Conservation (phyloP, 306 rosid genomes). For the Bauhinia variegata region DNA sequence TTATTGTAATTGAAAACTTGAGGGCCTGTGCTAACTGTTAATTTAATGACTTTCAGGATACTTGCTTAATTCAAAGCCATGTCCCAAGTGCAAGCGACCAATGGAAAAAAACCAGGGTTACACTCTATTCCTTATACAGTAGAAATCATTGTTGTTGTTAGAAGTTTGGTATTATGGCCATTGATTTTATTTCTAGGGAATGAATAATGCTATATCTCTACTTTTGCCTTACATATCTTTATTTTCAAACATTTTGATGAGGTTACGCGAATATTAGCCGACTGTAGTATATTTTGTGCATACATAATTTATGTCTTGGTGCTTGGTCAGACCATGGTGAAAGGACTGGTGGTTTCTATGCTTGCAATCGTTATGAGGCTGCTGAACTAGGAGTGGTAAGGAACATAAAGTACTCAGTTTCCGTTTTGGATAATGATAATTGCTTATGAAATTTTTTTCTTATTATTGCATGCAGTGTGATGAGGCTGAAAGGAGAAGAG, state of each 20-base stretch:
- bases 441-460: constrained; percentile 20
- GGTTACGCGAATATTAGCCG: constrained; percentile 16
- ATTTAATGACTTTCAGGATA: constrained; percentile 53
- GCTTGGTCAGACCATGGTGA: constrained; percentile 93
- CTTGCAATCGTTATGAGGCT: constrained; percentile 89
- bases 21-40: constrained; percentile 2
- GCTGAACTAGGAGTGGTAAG: constrained; percentile 87
- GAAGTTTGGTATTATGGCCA: background rate
- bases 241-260: too few species aligned
- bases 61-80: constrained; percentile 81
- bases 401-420: constrained; percentile 19
- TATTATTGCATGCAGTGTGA: constrained; percentile 33
- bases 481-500: too few species aligned
- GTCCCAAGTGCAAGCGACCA: constrained; percentile 93
- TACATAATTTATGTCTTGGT: constrained; percentile 84
- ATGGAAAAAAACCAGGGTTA: constrained; percentile 87
- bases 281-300: constrained; percentile 28
- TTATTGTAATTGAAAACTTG: background rate
- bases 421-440: constrained; percentile 15
- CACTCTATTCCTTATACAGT: background rate
- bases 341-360: constrained; percentile 92
- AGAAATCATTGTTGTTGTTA: background rate
- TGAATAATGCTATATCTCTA: background rate
- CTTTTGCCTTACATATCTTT: background rate
- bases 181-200: constrained; percentile 13